phyloP scores from a whole-genome alignment of 176 grass and related monocot species.

The Raddia guianensis region DNA sequence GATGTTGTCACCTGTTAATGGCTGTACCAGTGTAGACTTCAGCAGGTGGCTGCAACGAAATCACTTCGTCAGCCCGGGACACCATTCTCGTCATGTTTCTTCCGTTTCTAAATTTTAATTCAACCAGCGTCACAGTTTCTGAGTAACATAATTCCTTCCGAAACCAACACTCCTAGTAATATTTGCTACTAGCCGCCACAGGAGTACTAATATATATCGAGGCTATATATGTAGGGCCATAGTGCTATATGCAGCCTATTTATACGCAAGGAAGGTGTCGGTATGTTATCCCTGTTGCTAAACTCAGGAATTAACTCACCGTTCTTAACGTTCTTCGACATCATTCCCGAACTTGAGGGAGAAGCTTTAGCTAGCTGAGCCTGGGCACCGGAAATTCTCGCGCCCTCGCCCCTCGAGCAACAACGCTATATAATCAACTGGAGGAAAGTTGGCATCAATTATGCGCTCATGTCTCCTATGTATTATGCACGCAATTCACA shows the following conservation, averaged over 20 bases:
- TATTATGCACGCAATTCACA: neutral
- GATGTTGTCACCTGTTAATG: no score
- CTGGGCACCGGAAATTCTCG: neutral
- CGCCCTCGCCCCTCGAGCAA: neutral
- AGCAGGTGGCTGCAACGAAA: no score
- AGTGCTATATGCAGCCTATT: neutral
- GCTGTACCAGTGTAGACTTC: no score
- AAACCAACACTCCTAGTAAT: neutral
- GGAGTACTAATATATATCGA: neutral
- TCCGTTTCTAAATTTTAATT: neutral
- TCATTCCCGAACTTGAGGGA: conserved; percentile 8
- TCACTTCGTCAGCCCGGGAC: no score
- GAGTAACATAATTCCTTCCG: neutral
- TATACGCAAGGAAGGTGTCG: neutral
- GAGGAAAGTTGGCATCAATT: conserved; percentile 39
- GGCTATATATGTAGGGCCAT: neutral
- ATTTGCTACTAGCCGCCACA: neutral
- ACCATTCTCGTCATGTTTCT: no score
- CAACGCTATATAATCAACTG: no score
- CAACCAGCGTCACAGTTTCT: neutral
- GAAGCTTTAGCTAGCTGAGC: neutral
- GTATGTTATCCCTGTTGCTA: neutral
- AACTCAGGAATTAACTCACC: neutral
- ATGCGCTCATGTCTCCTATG: conserved; percentile 8
- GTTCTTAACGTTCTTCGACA: neutral